Evolutionary conservation across 2,329 filamentous ascomycete genomes (phyloP), one percentile per base, ranked within the genome.

Genomic region (Biscogniauxia sp.): DNA sequence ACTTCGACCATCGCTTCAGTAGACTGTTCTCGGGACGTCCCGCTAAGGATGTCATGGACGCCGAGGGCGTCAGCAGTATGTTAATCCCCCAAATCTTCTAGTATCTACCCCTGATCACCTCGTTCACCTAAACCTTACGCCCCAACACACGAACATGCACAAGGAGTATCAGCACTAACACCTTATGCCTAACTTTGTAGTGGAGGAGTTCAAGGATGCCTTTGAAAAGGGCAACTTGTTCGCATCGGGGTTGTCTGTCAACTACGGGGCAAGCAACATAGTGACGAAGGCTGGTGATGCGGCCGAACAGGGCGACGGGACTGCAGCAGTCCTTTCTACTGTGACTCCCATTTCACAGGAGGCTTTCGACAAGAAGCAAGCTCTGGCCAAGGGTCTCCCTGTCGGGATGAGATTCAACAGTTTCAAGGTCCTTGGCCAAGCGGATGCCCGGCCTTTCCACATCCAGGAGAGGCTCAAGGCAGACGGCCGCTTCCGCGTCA

Each of bases 141-240:
- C 5, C 20, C 45, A n/a, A 20, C 6, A n/a, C 45, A 19, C 45
- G 9, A 7, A 19, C 19, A 2, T n/a, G 4, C 45, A 2, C 11
- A 13, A 50, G 45, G 45, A 7, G 19, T 32, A 32, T 7, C 28
- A 7, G 2, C 11, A 7, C 28, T 13, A 54, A 23, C 17, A n/a
- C 5, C n/a, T 20, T 4, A 32, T 19, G 23, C 53, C 20, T 11
- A 54, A 17, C 9, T 23, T 9, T 37, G 6, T 13, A 54, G 53
- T 88, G 82, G 79, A 81, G 0, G 83, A 83, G 37, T 89, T 90
- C 76, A 86, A 88, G 65, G 73, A 82, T 0, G 82, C 82, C 0
- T 88, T 89, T 65, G 68, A 82, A 26, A 85, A 86, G 64, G 83
- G 84, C 1, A 84, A 85, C 64, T 63, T 84, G 67, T 89, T 89